phyloP scores from a whole-genome alignment of 2,329 filamentous ascomycete species.

The Fusarium euwallaceae region DNA sequence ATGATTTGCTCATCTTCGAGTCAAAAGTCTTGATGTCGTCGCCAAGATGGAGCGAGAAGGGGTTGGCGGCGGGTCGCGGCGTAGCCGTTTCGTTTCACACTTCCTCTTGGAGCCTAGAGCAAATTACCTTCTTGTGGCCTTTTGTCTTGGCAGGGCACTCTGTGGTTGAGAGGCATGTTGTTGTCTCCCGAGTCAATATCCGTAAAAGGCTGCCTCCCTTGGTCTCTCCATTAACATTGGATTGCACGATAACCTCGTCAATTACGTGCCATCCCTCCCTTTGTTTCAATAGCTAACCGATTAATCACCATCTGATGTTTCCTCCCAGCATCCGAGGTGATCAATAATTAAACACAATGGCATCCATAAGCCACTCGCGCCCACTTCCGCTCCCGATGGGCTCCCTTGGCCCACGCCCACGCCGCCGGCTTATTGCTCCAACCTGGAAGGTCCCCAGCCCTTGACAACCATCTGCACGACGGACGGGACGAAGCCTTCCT shows the following conservation, averaged over 20 bases:
- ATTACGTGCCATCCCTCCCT: slow-evolving; percentile 4
- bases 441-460: slow-evolving; percentile 2
- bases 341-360: not conserved
- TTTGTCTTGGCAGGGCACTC: slow-evolving; percentile 29
- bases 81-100: slow-evolving; percentile 46
- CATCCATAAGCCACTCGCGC: slow-evolving; percentile 14
- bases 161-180: slow-evolving; percentile 4
- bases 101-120: slow-evolving; percentile 36
- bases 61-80: slow-evolving; percentile 28
- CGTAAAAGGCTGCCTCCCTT: slow-evolving; percentile 11
- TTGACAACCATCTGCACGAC: not conserved
- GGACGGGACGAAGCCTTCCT: not conserved
- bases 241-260: not conserved
- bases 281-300: slow-evolving; percentile 24
- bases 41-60: slow-evolving; percentile 18
- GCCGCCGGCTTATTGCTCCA: slow-evolving; percentile 2
- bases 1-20: slow-evolving; percentile 1
- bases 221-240: not conserved
- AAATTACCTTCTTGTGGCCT: slow-evolving; percentile 40
- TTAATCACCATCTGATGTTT: slow-evolving; percentile 5
- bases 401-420: not conserved
- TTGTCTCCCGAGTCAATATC: slow-evolving; percentile 3
- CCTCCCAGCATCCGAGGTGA: not conserved
- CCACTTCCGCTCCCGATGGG: not conserved
- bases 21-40: not conserved